These are phyloP conservation scores for Fusarium bactridioides DNA, from an alignment of 2,329 filamentous ascomycete genomes.

Conservation along the genomic window DNA sequence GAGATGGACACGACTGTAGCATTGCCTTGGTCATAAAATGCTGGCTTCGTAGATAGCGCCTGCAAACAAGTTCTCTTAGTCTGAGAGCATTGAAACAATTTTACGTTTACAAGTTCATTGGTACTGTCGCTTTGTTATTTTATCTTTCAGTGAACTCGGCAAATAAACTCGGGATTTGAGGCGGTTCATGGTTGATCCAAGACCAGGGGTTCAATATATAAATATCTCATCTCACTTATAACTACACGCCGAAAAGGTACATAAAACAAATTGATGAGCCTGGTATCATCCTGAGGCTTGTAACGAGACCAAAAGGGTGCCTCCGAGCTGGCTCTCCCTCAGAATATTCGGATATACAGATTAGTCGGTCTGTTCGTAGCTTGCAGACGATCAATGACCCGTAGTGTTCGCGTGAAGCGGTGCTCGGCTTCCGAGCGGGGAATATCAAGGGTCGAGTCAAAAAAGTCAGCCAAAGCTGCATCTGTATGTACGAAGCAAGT, in stretches of 20 bases:
- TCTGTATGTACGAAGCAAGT: conserved; percentile 3
- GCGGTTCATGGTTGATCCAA: not conserved
- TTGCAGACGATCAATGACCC: conserved; percentile 23
- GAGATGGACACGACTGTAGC: conserved; percentile 17
- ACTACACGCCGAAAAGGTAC: not conserved
- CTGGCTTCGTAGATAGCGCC: conserved; percentile 23
- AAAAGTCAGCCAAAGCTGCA: not conserved
- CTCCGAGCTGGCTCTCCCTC: not conserved
- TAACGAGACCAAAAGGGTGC: not conserved
- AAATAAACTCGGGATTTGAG: not conserved
- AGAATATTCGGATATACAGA: conserved; percentile 7
- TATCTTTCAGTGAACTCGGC: not conserved
- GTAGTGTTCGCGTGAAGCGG: conserved; percentile 25
- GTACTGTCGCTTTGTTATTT: not conserved
- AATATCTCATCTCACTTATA: not conserved
- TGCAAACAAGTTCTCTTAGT: conserved; percentile 6
- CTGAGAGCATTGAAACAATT: conserved; percentile 17
- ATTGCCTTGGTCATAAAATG: conserved; percentile 12
- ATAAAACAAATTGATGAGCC: not conserved
- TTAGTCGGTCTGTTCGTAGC: conserved; percentile 4
- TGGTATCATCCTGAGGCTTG: not conserved
- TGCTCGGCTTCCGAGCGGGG: conserved; percentile 40
- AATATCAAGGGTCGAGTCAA: conserved; percentile 18
- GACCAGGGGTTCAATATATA: not conserved
- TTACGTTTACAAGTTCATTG: conserved; percentile 8